Base-by-base conservation (phyloP, 2,329 filamentous ascomycete genomes). In the Cyclaneusma minus region DNA sequence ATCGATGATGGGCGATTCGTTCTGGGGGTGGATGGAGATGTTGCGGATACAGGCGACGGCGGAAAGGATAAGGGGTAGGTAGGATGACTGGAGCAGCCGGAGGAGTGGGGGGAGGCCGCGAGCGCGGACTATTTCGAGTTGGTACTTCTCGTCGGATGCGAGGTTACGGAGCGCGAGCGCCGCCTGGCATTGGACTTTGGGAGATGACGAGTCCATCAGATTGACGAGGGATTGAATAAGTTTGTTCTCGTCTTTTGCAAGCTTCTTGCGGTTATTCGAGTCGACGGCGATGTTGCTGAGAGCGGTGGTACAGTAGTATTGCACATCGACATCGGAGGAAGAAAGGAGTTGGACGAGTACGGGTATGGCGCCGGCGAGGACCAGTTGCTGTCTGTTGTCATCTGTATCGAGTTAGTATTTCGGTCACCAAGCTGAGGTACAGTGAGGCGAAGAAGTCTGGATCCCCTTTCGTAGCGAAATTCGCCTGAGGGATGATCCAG, bases 231-330 rank as follows among this genome's bases (percentile, higher is more conserved):
- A 93, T 48, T 93, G 83, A 13, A 98, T 85, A 14, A 98, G 66
- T 38, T 85, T 82, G 13, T 81, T 74, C 50, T 98, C 89, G 6
- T 80, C 85, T 45, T 91, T 77, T 16, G 87, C 83, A 28, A 98
- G 67, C 49, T 87, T 84, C 47, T 85, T 83, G 39, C 89, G 68
- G 56, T 95, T 95, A 44, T 73, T 78, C 23, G 78, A 67, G 48
- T 98, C 89, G 28, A 98, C 89, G 5, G 89, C 89, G 41, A 98
- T 98, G 52, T 98, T 98, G 64, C 87, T 95, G 31, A 98, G 68
- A 8, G 89, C 89, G 4, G 89, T 98, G 11, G 89, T 98, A 59
- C 89, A 98, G 56, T 98, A 98, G 56, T 98, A 98, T 56, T 98
- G 89, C 16, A 98, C 89, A 48, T 98, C 89, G 39, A 94, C 85